A percentile compares a stretch with the other conserved stretches of the same genome.
Evolutionary conservation across 73 alveolate genomes (phyloP).

Genomic region (Urostyla sp.): DNA sequence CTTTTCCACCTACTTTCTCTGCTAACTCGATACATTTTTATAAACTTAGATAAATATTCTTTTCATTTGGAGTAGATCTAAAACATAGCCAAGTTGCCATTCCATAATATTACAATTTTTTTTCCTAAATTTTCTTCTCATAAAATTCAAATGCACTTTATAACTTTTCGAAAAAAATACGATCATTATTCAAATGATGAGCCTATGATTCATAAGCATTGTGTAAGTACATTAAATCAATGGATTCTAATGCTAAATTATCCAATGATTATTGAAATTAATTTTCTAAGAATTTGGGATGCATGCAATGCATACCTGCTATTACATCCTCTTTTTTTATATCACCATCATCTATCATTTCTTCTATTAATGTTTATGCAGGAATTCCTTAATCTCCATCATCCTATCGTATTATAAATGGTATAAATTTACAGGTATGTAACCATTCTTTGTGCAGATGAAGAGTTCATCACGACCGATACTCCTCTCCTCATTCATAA

Average conservation of each 20-base stretch:
- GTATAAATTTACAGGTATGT: constrained; percentile 61
- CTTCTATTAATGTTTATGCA: constrained; percentile 68
- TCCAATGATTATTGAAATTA: constrained; percentile 66
- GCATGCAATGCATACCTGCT: constrained; percentile 88
- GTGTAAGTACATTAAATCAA: constrained; percentile 86
- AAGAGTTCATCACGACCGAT: constrained; percentile 77
- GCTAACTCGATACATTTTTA: constrained; percentile 79
- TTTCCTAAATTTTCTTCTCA: constrained; percentile 71
- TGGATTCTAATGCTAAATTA: constrained; percentile 78
- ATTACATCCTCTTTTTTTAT: constrained; percentile 76
- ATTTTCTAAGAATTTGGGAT: constrained; percentile 79
- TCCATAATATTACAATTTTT: constrained; percentile 83
- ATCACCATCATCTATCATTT: constrained; percentile 62
- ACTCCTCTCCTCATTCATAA: too few species aligned
- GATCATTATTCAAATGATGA: constrained; percentile 69
- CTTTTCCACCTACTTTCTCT: constrained; percentile 81
- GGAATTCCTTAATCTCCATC: constrained; percentile 92
- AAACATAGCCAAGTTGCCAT: constrained; percentile 93
- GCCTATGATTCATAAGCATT: constrained; percentile 82
- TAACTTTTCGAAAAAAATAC: constrained; percentile 58
- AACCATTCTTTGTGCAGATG: constrained; percentile 86
- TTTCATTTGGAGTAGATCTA: constrained; percentile 86
- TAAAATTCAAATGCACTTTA: constrained; percentile 80
- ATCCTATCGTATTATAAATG: constrained; percentile 46
- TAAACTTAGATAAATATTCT: constrained; percentile 76